Percentiles rank a stretch among this genome's conserved stretches.
These are phyloP conservation scores for Lenzites betulinus DNA, from an alignment of 768 basidiomycete genomes.

Conservation along the genomic window DNA sequence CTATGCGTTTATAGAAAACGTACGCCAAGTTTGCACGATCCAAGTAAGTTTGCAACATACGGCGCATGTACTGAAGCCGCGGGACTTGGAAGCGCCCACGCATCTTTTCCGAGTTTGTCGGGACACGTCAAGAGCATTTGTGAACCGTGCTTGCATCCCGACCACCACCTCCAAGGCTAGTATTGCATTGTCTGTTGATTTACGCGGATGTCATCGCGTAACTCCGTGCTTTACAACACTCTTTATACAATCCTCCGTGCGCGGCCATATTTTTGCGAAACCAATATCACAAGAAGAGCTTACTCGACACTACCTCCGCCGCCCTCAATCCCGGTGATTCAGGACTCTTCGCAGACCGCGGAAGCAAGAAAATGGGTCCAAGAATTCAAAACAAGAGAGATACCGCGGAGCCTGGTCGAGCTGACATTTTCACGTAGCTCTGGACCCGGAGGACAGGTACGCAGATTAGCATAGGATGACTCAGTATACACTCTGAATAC, in stretches of 20 bases:
- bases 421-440: conserved; percentile 77
- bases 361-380: conserved; percentile 58
- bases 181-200: not conserved
- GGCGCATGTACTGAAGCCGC: too few relatives aligned
- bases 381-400: conserved; percentile 44
- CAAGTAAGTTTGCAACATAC: too few relatives aligned
- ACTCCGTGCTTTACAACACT: not conserved
- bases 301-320: conserved; percentile 37
- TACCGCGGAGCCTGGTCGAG: conserved; percentile 58
- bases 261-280: too few relatives aligned
- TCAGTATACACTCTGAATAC: not conserved
- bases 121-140: not conserved
- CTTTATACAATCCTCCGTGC: not conserved
- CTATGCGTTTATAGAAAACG: too few relatives aligned
- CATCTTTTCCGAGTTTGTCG: not conserved
- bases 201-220: not conserved
- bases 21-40: too few relatives aligned
- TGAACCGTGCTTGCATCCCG: not conserved
- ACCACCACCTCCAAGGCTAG: not conserved
- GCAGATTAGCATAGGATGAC: not conserved
- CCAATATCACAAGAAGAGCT: not conserved
- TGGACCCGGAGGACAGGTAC: conserved; percentile 83
- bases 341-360: conserved; percentile 26
- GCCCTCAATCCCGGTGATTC: conserved; percentile 41
- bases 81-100: not conserved